Conservation (phyloP, 805 yeast genomes). For the Limtongozyma cylindracea region DNA sequence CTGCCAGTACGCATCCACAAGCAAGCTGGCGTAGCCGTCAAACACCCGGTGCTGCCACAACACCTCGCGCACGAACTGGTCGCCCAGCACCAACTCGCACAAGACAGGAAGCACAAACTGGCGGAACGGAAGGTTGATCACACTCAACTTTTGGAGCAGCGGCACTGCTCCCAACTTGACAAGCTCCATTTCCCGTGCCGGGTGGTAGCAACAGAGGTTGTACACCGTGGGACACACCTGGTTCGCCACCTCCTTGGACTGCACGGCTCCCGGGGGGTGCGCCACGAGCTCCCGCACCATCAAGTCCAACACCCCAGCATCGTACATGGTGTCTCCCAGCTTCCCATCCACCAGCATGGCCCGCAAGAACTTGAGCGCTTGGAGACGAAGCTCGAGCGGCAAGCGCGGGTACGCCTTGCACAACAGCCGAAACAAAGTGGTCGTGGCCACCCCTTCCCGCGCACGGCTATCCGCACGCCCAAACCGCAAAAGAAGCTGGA, state of each 20-base stretch:
- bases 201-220: slow-evolving; percentile 23
- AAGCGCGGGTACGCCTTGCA: slow-evolving; percentile 12
- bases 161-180: slow-evolving; percentile 22
- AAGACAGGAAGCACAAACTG: slow-evolving; percentile 26
- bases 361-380: slow-evolving; percentile 17
- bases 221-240: slow-evolving; percentile 21
- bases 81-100: slow-evolving; percentile 24
- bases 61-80: slow-evolving; percentile 9
- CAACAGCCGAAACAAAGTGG: slow-evolving; percentile 14
- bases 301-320: slow-evolving; percentile 17
- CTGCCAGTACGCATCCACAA: slow-evolving; percentile 30
- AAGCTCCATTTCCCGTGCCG: slow-evolving; percentile 16
- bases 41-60: slow-evolving; percentile 13
- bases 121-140: slow-evolving; percentile 15
- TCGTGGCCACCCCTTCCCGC: slow-evolving; percentile 10
- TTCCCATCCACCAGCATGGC: slow-evolving; percentile 13
- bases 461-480: slow-evolving; percentile 21
- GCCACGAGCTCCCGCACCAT: slow-evolving; percentile 9
- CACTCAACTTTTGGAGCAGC: slow-evolving; percentile 12
- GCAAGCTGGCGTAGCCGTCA: slow-evolving; percentile 11
- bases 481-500: slow-evolving; percentile 6
- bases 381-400: slow-evolving; percentile 8
- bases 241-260: slow-evolving; percentile 15
- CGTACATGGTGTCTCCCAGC: slow-evolving; percentile 7
- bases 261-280: slow-evolving; percentile 6